These are phyloP conservation scores for Phytophthora pistaciae DNA, from an alignment of 352 stramenopile species.

Conservation along the genomic window DNA sequence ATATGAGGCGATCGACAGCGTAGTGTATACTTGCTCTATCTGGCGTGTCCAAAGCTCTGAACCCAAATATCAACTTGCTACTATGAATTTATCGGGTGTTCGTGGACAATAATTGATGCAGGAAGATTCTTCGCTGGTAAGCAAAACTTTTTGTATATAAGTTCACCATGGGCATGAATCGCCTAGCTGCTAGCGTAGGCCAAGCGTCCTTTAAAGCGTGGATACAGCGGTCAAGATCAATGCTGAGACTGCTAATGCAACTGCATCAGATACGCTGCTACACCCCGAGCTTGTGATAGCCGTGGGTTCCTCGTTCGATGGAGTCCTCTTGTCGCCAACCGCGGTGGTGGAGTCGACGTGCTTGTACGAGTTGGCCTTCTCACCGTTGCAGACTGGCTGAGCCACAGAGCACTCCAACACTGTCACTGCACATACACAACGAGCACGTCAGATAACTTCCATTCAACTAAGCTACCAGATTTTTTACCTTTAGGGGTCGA, in stretches of 20 bases:
- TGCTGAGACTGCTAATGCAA: background rate
- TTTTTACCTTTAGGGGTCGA: constrained; percentile 34
- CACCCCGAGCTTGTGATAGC: constrained; percentile 1
- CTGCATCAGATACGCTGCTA: background rate
- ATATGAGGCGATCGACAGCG: background rate
- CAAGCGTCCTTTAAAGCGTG: background rate
- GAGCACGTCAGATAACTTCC: background rate
- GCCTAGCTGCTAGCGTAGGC: no score
- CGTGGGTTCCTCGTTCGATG: background rate
- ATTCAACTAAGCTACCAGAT: background rate
- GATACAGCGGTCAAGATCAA: background rate
- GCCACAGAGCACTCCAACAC: constrained; percentile 51
- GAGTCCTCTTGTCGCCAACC: constrained; percentile 30
- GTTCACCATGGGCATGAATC: no score
- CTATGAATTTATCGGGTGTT: no score
- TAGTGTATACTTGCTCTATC: background rate
- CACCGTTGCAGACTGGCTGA: constrained; percentile 63
- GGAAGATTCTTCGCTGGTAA: no score
- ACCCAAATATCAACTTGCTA: background rate
- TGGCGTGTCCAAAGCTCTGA: background rate
- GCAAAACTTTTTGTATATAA: no score
- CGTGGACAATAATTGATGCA: no score
- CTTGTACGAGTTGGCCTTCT: constrained; percentile 62
- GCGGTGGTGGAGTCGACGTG: constrained; percentile 31
- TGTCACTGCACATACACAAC: constrained; percentile 28